Conservation (phyloP, 164 flowering plant genomes). For the Echeveria elegans region DNA sequence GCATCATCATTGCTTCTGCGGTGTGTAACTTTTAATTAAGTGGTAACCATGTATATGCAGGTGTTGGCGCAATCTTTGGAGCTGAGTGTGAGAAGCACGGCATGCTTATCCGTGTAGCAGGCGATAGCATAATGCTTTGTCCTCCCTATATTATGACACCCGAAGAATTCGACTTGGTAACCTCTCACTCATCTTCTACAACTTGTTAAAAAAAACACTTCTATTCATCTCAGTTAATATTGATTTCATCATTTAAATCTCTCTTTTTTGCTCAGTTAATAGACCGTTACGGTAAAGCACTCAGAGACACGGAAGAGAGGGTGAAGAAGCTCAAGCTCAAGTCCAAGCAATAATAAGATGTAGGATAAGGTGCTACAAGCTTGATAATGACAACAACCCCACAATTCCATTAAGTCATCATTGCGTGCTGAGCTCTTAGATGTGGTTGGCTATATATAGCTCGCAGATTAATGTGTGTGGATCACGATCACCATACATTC, state of each 20-base stretch:
- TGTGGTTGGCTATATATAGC: too few species aligned
- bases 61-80: neutral
- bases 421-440: too few species aligned
- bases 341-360: conserved; percentile 16
- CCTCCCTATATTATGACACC: conserved; percentile 38
- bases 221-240: neutral
- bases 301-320: conserved; percentile 73
- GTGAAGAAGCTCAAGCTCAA: conserved; percentile 70
- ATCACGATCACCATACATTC: too few species aligned
- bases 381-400: neutral
- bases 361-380: neutral
- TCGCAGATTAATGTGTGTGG: too few species aligned
- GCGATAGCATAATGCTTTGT: conserved; percentile 49
- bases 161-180: neutral
- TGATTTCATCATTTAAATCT: neutral
- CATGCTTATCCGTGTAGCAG: neutral
- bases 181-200: too few species aligned
- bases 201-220: too few species aligned
- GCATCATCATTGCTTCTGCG: too few species aligned
- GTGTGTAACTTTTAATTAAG: too few species aligned
- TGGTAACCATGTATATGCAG: neutral
- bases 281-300: conserved; percentile 66
- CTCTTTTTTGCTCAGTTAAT: conserved; percentile 44
- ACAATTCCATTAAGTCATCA: too few species aligned
- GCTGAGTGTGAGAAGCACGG: neutral